Evolutionary conservation across 768 basidiomycete species (phyloP).

Genomic region (Lyophyllum shimeji): DNA sequence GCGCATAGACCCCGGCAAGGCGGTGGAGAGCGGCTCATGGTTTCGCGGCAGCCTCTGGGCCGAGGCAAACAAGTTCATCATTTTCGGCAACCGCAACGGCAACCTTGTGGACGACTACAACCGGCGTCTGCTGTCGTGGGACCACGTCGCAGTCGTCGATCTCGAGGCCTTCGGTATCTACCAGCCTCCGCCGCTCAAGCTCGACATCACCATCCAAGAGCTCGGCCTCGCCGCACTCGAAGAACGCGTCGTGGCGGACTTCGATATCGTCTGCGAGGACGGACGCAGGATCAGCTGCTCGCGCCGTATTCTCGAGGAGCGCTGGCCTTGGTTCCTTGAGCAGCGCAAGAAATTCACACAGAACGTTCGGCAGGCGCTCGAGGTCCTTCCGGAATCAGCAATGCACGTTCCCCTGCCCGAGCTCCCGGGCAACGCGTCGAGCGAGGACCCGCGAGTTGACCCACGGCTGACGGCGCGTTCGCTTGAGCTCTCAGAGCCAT

Average conservation of each 20-base stretch:
- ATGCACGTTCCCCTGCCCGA: conserved; percentile 67
- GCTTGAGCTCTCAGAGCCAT: conserved; percentile 84
- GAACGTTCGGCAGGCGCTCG: conserved; percentile 55
- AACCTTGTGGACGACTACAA: conserved; percentile 94
- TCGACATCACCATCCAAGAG: conserved; percentile 76
- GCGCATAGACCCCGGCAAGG: conserved; percentile 85
- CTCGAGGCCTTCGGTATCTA: conserved; percentile 97
- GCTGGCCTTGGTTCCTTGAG: conserved; percentile 95
- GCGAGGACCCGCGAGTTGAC: conserved; percentile 59
- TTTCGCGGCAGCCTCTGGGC: conserved; percentile 90
- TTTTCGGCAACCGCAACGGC: conserved; percentile 88
- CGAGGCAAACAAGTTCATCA: conserved; percentile 79
- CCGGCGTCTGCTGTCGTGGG: conserved; percentile 86
- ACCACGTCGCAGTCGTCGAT: conserved; percentile 88
- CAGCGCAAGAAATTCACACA: conserved; percentile 61
- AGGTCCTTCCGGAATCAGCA: conserved; percentile 56
- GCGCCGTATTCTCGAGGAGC: conserved; percentile 77
- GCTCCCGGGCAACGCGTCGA: conserved; percentile 48
- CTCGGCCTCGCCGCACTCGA: conserved; percentile 84
- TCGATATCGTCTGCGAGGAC: conserved; percentile 91
- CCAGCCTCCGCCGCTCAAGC: conserved; percentile 69
- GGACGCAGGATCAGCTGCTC: conserved; percentile 82
- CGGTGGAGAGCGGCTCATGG: conserved; percentile 89
- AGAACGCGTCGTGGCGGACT: conserved; percentile 81
- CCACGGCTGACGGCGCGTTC: conserved; percentile 79